Evolutionary conservation across 371 early-diverging fungal genomes (phyloP), one percentile per base, ranked within the genome.

Genomic region (Mucor lusitanicus): DNA sequence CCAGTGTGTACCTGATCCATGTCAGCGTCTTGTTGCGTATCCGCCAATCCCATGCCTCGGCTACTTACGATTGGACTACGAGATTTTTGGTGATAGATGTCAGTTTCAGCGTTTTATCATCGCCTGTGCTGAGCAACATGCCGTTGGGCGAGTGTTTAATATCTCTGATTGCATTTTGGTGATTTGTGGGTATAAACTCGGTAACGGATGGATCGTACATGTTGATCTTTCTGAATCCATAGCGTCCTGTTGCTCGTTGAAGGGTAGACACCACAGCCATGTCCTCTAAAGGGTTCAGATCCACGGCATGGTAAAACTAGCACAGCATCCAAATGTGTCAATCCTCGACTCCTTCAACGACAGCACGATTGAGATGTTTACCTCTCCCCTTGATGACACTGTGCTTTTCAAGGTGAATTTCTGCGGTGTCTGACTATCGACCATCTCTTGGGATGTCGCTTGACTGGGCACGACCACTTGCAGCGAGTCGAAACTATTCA

Each of bases 141-240:
- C 33, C 19, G 6, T 59, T 15, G 15, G 55, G n/a, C 7, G 61
- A 54, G 40, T 50, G 32, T 27, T 74, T 70, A 0, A 74, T 32
- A 33, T 70, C 71, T 11, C 65, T 55, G 28, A 74, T 68, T 32
- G 7, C 33, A 19, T 28, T 61, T 37, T 42, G 46, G 32, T 68
- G 68, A 23, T 70, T 58, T 48, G 56, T 25, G 9, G 63, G 25
- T 44, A 74, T 63, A 40, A 68, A 70, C n/a, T 74, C 71, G 9
- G 74, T 58, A 11, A 60, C 21, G 19, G 53, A 37, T 12, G 59
- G n/a, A 25, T 67, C 71, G 57, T 44, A 53, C 32, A 74, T 30
- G 28, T 70, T 70, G n/a, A 70, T 35, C 42, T 74, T 74, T 25
- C 67, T 39, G 53, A 74, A 19, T 11, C 74, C 71, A 68, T 55